phyloP scores from a whole-genome alignment of 225 moss, liverwort and hornwort species.

The Climacium dendroides region DNA sequence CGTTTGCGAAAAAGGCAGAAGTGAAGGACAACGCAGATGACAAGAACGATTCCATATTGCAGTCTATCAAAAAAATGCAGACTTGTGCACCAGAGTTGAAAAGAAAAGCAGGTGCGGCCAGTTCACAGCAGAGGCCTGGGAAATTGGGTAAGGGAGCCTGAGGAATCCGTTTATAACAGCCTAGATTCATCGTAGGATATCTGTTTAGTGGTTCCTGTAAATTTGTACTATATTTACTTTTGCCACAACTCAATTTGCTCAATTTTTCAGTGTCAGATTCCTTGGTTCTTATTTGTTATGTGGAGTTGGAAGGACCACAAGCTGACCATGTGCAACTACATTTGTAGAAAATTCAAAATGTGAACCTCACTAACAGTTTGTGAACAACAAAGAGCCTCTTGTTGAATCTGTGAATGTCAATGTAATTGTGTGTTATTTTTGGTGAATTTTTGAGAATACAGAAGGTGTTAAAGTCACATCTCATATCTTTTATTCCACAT shows the following conservation, averaged over 20 bases:
- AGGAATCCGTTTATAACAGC: background rate
- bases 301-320: too few relatives aligned
- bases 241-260: background rate
- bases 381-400: too few relatives aligned
- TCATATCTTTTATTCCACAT: too few relatives aligned
- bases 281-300: background rate
- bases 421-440: too few relatives aligned
- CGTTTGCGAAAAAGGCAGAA: constrained; percentile 46
- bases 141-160: constrained; percentile 10
- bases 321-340: too few relatives aligned
- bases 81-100: constrained; percentile 19
- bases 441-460: too few relatives aligned
- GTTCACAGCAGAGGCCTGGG: constrained; percentile 1
- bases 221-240: background rate
- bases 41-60: constrained; percentile 46
- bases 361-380: too few relatives aligned
- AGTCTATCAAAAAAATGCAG: constrained; percentile 64
- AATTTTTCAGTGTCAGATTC: too few relatives aligned
- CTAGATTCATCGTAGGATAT: background rate
- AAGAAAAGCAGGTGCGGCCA: background rate
- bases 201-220: background rate
- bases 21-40: constrained; percentile 3
- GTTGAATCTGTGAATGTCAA: too few relatives aligned
- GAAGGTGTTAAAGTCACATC: too few relatives aligned
- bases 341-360: too few relatives aligned